Evolutionary conservation across 148 eudicot genomes (phyloP).

Genomic region (Silene conica): DNA sequence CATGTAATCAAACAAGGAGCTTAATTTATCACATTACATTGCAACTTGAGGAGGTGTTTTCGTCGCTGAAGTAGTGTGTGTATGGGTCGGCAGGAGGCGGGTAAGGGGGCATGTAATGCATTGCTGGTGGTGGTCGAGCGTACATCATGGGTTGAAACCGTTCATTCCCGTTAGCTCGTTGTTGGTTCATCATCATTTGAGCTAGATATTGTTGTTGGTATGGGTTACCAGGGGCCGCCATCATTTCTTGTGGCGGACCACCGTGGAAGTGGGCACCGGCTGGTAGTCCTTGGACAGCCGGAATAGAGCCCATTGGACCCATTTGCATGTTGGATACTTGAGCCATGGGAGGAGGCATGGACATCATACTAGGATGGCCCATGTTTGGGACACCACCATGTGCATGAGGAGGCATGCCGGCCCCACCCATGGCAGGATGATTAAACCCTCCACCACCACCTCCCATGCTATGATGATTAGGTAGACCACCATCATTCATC

Average conservation of each 20-base stretch:
- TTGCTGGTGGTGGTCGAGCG: constrained; percentile 67
- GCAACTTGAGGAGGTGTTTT: constrained; percentile 77
- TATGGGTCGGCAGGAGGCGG: constrained; percentile 66
- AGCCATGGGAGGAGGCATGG: constrained; percentile 36
- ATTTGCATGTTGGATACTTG: constrained; percentile 64
- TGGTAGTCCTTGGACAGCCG: constrained; percentile 75
- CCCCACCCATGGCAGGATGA: constrained; percentile 29
- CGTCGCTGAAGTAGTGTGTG: constrained; percentile 68
- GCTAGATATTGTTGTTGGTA: constrained; percentile 68
- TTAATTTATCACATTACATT: constrained; percentile 58
- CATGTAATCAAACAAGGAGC: not conserved
- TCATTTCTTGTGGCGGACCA: constrained; percentile 45
- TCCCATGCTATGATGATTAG: constrained; percentile 29
- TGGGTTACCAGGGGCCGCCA: constrained; percentile 56
- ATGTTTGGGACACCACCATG: constrained; percentile 32
- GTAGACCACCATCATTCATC: constrained; percentile 16
- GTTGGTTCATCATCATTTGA: constrained; percentile 94
- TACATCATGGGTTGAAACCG: constrained; percentile 60
- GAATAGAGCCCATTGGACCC: constrained; percentile 51
- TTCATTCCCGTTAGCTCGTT: constrained; percentile 31
- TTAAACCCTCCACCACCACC: constrained; percentile 31
- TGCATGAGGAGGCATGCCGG: constrained; percentile 20
- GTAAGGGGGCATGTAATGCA: constrained; percentile 66
- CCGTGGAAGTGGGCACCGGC: constrained; percentile 46
- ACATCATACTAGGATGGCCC: constrained; percentile 24